Percentiles rank a stretch among this genome's conserved stretches.
These are phyloP conservation scores for Nakaseomyces nivariensis DNA, from an alignment of 1,139 yeast species.

Conservation along the genomic window DNA sequence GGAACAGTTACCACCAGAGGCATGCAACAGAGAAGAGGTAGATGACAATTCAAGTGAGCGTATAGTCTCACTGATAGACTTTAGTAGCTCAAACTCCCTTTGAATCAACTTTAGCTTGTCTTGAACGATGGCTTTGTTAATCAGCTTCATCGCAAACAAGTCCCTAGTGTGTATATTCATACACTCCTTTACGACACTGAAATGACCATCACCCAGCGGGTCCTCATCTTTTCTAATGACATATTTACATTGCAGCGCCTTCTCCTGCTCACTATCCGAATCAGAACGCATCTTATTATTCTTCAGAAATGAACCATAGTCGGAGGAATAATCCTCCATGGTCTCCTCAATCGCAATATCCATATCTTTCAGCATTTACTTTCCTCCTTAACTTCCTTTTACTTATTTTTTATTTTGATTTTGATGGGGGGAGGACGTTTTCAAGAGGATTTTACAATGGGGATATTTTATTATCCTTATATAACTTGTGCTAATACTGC, in stretches of 20 bases:
- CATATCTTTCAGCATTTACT: background rate
- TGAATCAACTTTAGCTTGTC: conserved; percentile 26
- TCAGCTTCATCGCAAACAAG: conserved; percentile 27
- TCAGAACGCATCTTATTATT: conserved; percentile 1
- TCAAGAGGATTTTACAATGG: no score
- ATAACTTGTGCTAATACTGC: no score
- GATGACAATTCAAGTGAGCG: conserved; percentile 15
- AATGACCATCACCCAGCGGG: conserved; percentile 28
- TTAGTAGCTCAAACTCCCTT: conserved; percentile 25
- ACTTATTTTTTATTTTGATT: background rate
- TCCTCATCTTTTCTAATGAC: conserved; percentile 15
- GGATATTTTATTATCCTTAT: no score
- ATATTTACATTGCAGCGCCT: conserved; percentile 21
- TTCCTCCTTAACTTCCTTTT: background rate
- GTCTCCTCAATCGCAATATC: background rate
- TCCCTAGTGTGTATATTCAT: conserved; percentile 24
- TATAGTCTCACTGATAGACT: conserved; percentile 18
- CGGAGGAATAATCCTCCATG: conserved; percentile 2
- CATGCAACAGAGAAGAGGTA: conserved; percentile 3
- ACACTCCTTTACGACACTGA: conserved; percentile 29
- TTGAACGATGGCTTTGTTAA: conserved; percentile 21
- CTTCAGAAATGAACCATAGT: conserved; percentile 3
- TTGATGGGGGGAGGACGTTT: no score
- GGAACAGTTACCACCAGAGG: conserved; percentile 1
- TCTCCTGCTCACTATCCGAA: conserved; percentile 6